Conservation (phyloP, 805 yeast genomes). For the Teunomyces pallodes region DNA sequence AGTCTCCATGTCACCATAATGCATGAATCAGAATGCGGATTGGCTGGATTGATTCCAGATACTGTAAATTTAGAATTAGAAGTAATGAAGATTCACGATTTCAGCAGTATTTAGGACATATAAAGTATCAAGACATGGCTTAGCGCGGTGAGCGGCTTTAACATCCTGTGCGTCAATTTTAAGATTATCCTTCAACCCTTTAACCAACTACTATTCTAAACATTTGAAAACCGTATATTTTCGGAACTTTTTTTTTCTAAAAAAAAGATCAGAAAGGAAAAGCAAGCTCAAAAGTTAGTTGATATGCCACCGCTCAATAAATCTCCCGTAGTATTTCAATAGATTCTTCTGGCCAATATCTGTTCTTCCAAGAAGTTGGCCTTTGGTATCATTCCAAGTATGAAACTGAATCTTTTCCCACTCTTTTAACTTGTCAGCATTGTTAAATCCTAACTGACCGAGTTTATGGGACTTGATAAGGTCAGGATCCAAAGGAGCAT, state of each 20-base stretch:
- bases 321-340: slow-evolving; percentile 9
- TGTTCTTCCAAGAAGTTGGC: slow-evolving; percentile 8
- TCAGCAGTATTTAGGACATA: too few relatives aligned
- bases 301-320: slow-evolving; percentile 10
- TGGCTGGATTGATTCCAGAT: too few relatives aligned
- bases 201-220: too few relatives aligned
- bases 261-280: not conserved
- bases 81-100: too few relatives aligned
- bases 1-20: too few relatives aligned
- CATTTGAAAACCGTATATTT: too few relatives aligned
- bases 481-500: slow-evolving; percentile 23
- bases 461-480: slow-evolving; percentile 24
- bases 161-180: too few relatives aligned
- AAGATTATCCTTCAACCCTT: too few relatives aligned
- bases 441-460: slow-evolving; percentile 15
- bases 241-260: not conserved
- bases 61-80: too few relatives aligned
- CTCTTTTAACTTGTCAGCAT: slow-evolving; percentile 5
- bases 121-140: too few relatives aligned
- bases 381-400: slow-evolving; percentile 10
- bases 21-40: too few relatives aligned
- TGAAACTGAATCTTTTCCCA: slow-evolving; percentile 11
- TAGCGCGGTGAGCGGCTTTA: too few relatives aligned
- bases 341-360: slow-evolving; percentile 6
- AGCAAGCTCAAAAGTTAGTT: not conserved